A percentile compares a stretch with the other conserved stretches of the same genome.
Evolutionary conservation across 257 asterid species (phyloP).

Genomic region (Solanum appendiculatum): DNA sequence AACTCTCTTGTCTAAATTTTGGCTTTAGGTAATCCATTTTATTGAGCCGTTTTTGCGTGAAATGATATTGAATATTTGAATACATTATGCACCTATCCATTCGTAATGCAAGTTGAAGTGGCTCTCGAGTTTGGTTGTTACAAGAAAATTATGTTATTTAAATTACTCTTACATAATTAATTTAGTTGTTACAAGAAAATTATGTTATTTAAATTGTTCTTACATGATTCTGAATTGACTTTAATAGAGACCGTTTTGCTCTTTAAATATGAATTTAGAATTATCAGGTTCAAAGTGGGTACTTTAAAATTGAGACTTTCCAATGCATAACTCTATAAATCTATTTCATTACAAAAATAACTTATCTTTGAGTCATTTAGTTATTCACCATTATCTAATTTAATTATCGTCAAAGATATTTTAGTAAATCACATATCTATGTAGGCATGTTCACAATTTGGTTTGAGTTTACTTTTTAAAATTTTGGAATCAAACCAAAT

Average conservation of each 20-base stretch:
- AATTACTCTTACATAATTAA: too few relatives aligned
- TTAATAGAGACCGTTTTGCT: not conserved
- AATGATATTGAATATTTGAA: not conserved
- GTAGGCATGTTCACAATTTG: too few relatives aligned
- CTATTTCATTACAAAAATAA: too few relatives aligned
- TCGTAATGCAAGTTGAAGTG: not conserved
- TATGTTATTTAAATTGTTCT: not conserved
- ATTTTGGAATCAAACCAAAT: too few relatives aligned
- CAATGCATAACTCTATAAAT: too few relatives aligned
- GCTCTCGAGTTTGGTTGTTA: not conserved
- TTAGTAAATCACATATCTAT: not conserved
- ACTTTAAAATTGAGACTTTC: too few relatives aligned
- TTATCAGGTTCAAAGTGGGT: not conserved
- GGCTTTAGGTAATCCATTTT: too few relatives aligned
- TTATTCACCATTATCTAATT: too few relatives aligned
- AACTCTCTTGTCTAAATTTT: too few relatives aligned
- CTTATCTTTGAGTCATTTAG: not conserved
- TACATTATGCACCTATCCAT: not conserved
- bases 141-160: not conserved
- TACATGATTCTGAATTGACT: too few relatives aligned
- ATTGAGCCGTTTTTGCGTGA: too few relatives aligned
- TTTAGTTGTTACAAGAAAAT: not conserved
- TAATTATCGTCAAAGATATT: not conserved
- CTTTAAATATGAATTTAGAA: not conserved
- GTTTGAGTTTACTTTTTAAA: not conserved